Evolutionary conservation across 176 grass and related monocot species (phyloP).

Genomic region (Carex parvula): DNA sequence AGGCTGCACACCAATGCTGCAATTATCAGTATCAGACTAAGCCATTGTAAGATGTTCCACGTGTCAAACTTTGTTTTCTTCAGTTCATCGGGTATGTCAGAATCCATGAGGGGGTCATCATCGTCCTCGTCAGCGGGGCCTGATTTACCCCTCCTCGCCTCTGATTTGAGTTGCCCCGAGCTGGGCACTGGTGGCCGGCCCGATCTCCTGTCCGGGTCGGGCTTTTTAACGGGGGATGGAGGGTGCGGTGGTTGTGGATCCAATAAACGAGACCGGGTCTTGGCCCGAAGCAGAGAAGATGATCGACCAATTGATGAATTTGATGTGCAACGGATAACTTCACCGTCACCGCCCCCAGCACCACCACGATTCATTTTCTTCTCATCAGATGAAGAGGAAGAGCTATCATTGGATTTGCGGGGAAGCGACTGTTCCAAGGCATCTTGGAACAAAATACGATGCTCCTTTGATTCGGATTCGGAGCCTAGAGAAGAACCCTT

Average conservation of each 20-base stretch:
- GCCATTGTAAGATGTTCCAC: conserved; percentile 61
- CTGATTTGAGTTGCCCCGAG: conserved; percentile 63
- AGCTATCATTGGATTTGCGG: conserved; percentile 27
- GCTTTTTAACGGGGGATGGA: too few relatives aligned
- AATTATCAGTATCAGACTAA: conserved; percentile 73
- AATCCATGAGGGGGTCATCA: conserved; percentile 72
- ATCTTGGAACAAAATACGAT: conserved; percentile 57
- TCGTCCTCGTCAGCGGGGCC: conserved; percentile 59
- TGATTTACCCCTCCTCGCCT: conserved; percentile 31
- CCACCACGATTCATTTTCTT: neutral
- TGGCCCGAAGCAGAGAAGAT: too few relatives aligned
- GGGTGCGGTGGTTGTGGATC: too few relatives aligned
- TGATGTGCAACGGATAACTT: too few relatives aligned
- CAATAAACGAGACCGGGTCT: too few relatives aligned
- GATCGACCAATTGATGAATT: too few relatives aligned
- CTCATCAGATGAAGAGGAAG: conserved; percentile 40
- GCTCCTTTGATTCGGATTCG: conserved; percentile 47
- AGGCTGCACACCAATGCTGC: conserved; percentile 66
- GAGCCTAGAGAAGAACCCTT: conserved; percentile 17
- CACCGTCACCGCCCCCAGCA: neutral
- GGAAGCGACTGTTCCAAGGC: conserved; percentile 11
- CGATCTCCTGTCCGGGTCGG: too few relatives aligned
- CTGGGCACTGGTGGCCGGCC: neutral
- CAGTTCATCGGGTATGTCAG: conserved; percentile 53
- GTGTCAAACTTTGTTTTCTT: conserved; percentile 46